Percentiles rank a stretch among this genome's conserved stretches.
phyloP scores from a whole-genome alignment of 805 yeast species.

The Lachancea waltii region DNA sequence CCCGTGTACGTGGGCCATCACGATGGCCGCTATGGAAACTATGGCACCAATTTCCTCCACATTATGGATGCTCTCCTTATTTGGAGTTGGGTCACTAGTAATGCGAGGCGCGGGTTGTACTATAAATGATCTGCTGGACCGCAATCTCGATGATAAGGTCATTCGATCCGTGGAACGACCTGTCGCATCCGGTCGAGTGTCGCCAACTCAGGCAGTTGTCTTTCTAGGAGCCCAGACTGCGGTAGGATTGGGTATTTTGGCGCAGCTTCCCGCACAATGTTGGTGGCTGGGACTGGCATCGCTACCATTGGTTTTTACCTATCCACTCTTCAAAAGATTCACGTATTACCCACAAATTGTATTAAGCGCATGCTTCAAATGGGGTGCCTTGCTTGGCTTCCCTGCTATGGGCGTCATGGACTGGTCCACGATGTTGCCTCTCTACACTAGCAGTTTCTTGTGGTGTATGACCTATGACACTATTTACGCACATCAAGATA shows the following conservation, averaged over 20 bases:
- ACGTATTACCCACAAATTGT: conserved; percentile 92
- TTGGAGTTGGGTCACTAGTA: conserved; percentile 76
- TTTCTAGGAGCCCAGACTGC: conserved; percentile 70
- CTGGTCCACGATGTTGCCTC: conserved; percentile 66
- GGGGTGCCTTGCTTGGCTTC: conserved; percentile 93
- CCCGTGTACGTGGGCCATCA: conserved; percentile 90
- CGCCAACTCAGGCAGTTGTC: conserved; percentile 57
- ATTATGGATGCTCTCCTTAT: conserved; percentile 54
- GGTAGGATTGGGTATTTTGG: conserved; percentile 65
- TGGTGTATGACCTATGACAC: conserved; percentile 98
- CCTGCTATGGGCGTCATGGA: conserved; percentile 92
- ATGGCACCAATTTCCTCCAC: conserved; percentile 66
- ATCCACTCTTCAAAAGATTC: conserved; percentile 89
- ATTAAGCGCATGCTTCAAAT: conserved; percentile 75
- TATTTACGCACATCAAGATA: conserved; percentile 96
- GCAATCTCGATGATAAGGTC: conserved; percentile 77
- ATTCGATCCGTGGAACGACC: conserved; percentile 88
- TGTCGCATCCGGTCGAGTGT: conserved; percentile 80
- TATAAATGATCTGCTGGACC: conserved; percentile 82
- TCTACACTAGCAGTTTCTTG: conserved; percentile 66
- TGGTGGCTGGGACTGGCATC: conserved; percentile 79
- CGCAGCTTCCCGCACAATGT: conserved; percentile 72
- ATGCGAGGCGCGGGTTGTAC: conserved; percentile 99
- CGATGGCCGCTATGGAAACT: conserved; percentile 75
- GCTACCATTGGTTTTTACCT: conserved; percentile 70